phyloP scores from a whole-genome alignment of 192 early-diverging fungal species.

The Chytriomyces sp. region DNA sequence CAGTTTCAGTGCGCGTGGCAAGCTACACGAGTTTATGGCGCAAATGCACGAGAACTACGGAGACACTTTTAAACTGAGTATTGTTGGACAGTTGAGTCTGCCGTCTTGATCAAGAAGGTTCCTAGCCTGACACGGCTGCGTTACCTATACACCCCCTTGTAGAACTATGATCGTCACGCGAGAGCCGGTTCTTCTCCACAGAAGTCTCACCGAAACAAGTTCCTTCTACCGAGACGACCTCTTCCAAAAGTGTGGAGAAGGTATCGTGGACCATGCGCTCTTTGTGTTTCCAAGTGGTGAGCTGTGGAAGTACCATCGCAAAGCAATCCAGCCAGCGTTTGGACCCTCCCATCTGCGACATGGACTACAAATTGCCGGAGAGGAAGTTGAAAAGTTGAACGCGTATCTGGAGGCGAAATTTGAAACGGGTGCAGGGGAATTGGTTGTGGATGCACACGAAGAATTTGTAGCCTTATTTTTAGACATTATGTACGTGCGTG shows the following conservation, averaged over 20 bases:
- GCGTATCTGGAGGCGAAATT: background rate
- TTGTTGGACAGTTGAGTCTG: background rate
- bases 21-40: background rate
- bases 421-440: background rate
- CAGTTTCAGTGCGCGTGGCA: no score
- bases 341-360: slow-evolving; percentile 47
- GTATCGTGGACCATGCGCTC: slow-evolving; percentile 37
- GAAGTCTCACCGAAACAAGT: no score
- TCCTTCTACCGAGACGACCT: no score
- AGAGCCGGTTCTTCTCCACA: no score
- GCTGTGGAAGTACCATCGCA: slow-evolving; percentile 54
- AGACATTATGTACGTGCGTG: no score
- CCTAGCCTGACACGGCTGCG: slow-evolving; percentile 25
- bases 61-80: background rate
- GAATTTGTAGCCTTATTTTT: background rate
- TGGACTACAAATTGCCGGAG: slow-evolving; percentile 12
- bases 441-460: slow-evolving; percentile 23
- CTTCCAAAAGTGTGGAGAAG: background rate
- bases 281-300: slow-evolving; percentile 43
- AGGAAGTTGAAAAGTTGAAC: background rate
- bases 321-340: slow-evolving; percentile 56
- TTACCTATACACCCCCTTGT: slow-evolving; percentile 16
- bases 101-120: slow-evolving; percentile 1
- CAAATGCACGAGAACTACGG: background rate
- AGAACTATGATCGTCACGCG: no score